Evolutionary conservation across 2,329 filamentous ascomycete genomes (phyloP).

Genomic region (Verticillium zaregamsianum): DNA sequence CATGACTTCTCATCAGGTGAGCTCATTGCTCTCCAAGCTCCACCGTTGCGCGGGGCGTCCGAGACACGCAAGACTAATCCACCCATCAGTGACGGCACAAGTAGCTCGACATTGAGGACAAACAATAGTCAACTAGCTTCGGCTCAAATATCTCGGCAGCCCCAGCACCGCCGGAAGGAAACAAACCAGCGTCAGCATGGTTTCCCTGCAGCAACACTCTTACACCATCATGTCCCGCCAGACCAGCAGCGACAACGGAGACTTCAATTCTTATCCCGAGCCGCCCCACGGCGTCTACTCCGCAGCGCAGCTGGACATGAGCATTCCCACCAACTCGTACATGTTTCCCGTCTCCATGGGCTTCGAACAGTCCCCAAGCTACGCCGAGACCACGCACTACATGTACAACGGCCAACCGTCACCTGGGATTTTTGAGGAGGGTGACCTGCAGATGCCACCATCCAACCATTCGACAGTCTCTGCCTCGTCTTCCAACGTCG

Average conservation of each 20-base stretch:
- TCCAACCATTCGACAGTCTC: slow-evolving; percentile 61
- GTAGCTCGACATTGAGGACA: slow-evolving; percentile 1
- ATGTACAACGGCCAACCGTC: slow-evolving; percentile 43
- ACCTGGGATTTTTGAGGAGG: slow-evolving; percentile 48
- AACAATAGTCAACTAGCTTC: not conserved
- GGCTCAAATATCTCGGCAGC: not conserved
- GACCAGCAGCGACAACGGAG: slow-evolving; percentile 24
- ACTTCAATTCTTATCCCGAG: slow-evolving; percentile 43
- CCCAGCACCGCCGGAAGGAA: slow-evolving; percentile 1
- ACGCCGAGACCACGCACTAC: slow-evolving; percentile 37
- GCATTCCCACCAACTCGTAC: slow-evolving; percentile 40
- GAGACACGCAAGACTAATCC: slow-evolving; percentile 2
- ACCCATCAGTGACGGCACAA: slow-evolving; percentile 10
- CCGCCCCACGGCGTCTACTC: slow-evolving; percentile 36
- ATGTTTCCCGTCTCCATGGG: slow-evolving; percentile 35
- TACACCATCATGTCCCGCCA: slow-evolving; percentile 22
- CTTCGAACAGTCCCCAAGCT: slow-evolving; percentile 42
- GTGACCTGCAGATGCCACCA: slow-evolving; percentile 45
- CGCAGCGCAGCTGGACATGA: slow-evolving; percentile 41
- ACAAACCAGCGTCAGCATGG: slow-evolving; percentile 10
- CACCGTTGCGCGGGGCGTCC: not conserved
- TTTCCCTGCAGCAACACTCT: slow-evolving; percentile 16
- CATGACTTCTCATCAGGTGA: not conserved
- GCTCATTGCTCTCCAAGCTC: not conserved
- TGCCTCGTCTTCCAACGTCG: slow-evolving; percentile 62